Base-by-base conservation (phyloP, 352 stramenopile genomes). In the Phytophthora sojae region DNA sequence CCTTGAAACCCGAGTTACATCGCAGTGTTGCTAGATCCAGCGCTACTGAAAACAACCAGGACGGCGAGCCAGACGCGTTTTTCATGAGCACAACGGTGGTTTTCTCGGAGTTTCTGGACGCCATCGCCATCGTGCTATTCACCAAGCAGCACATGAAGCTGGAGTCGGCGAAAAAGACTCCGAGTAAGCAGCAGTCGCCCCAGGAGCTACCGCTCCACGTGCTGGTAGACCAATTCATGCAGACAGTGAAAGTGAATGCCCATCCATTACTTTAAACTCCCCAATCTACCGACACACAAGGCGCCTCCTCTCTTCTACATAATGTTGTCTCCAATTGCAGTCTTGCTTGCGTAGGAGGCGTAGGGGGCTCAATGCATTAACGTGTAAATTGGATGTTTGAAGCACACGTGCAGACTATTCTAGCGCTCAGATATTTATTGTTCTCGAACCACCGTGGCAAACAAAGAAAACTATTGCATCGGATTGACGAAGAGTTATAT, bases 51-150 rank as follows among this genome's bases (percentile, higher is more conserved):
- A 47, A 14, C 35, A 39, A 45, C 11, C 21, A 44, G 7, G 56
- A 71, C 25, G 49, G 6, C 3, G 39, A 73, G n/a, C 35, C 83
- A 12, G 83, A 89, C 57, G 76, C 76, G 15, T 93, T 90, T 67
- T 80, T 89, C 47, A 64, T 84, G 11, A 73, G 83, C 47, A 75
- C 70, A n/a, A 60, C 62, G 44, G 58, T 91, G 7, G 69, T 88
- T 1, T 92, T 83, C 64, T 86, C 82, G 15, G 81, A 91, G 54
- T 90, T 90, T 66, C 39, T 86, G 17, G 84, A 91, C 47, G 75
- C 79, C 4, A 49, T 92, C 30, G 83, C 76, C 1, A 73, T 77
- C 57, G 69, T 88, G n/a, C 66, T 88, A 6, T 85, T 80, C 53
- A 71, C 72, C 2, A 85, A 83, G 25, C 80, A 89, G 61, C 56